Base-by-base conservation (phyloP, 2,329 filamentous ascomycete genomes). In the Aspergillus neotritici region DNA sequence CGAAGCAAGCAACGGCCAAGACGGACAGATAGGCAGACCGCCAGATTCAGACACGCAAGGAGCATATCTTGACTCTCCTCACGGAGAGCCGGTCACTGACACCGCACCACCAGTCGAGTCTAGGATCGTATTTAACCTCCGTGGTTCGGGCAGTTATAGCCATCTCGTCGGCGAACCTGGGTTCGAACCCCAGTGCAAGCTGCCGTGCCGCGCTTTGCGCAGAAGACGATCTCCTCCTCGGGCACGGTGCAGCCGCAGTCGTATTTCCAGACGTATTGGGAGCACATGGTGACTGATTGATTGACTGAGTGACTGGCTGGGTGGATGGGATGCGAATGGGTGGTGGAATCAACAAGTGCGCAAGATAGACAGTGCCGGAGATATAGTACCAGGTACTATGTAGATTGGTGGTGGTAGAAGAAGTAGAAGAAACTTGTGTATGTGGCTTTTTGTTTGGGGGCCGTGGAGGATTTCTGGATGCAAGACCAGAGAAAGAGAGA, bases 171-270 rank as follows among this genome's bases (percentile, higher is more conserved):
- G 13, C 62, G 60, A 44, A 60, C 49, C 29, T 65, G 55, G 41
- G 63, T 55, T 42, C 59, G 58, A 21, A 66, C 56, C 5, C 58
- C 57, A n/a, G 51, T 49, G 50, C 60, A 64, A 34, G 49, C 21
- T 25, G 21, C 50, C 16, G 60, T 62, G 39, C 60, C 62, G 46
- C 57, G 52, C 44, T 60, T 58, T 25, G 60, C 61, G 46, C 65
- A 67, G 37, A 52, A 53, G 29, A 67, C 62, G 4, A 65, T 53
- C n/a, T 58, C 61, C 4, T 52, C 60, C 41, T 65, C 61, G 14
- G 58, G 53, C 34, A 60, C 44, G 32, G 54, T 55, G 51, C 64
- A 67, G 32, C 64, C 64, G 46, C 64, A 67, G 48, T 62, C 63
- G 46, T 64, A 67, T 34, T 64, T 51, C 51, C 57, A 57, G 41